Conservation (phyloP, 208 protist species). For the Crithidia mellificae region DNA sequence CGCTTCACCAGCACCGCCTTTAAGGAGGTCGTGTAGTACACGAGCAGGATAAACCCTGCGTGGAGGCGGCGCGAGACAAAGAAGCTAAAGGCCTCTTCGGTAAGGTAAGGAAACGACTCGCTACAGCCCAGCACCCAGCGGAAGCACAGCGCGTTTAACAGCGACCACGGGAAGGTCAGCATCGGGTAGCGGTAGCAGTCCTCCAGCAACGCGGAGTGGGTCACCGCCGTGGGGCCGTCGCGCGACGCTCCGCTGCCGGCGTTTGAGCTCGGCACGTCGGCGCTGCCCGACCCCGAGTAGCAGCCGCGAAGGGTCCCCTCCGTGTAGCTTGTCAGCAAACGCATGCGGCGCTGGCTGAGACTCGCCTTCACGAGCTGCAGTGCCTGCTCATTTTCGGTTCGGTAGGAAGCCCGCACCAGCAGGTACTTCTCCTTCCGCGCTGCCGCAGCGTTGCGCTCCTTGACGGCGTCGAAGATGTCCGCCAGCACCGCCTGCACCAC, state of each 20-base stretch:
- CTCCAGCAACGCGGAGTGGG: conserved; percentile 1
- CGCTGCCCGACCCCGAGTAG: neutral
- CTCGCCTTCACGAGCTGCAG: conserved; percentile 44
- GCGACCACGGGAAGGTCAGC: conserved; percentile 47
- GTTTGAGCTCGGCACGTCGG: neutral
- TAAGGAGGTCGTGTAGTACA: conserved; percentile 44
- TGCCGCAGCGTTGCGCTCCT: conserved; percentile 21
- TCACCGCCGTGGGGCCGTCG: neutral
- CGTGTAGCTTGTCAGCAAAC: conserved; percentile 40
- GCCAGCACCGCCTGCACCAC: conserved; percentile 24
- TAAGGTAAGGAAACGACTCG: conserved; percentile 40
- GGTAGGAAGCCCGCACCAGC: conserved; percentile 23
- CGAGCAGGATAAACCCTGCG: conserved; percentile 49
- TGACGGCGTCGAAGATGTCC: conserved; percentile 28
- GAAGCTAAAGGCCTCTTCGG: conserved; percentile 56
- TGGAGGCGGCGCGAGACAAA: conserved; percentile 61
- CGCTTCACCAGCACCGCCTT: conserved; percentile 46
- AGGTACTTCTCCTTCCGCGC: conserved; percentile 29
- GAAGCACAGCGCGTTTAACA: conserved; percentile 54
- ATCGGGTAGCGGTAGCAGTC: conserved; percentile 16
- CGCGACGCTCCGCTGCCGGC: neutral
- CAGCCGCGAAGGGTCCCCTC: conserved; percentile 20
- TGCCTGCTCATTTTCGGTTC: conserved; percentile 36
- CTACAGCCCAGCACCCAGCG: conserved; percentile 55
- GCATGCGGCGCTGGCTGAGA: conserved; percentile 38